Percentiles rank a stretch among this genome's conserved stretches.
These are phyloP conservation scores for Xylaria sp. DNA, from an alignment of 2,329 filamentous ascomycete genomes.

Conservation along the genomic window DNA sequence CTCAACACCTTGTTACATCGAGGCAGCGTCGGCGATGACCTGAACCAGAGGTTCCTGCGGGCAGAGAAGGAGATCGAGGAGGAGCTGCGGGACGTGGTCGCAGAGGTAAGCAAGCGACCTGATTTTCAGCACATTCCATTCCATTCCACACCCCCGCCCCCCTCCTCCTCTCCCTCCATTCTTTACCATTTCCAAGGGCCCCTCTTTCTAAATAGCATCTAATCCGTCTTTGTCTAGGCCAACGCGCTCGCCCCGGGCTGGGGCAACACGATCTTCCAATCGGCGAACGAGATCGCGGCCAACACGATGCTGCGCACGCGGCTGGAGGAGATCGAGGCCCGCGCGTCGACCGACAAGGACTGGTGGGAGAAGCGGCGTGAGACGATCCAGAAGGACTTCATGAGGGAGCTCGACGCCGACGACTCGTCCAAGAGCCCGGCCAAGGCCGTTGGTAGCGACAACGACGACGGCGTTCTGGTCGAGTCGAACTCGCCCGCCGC, in stretches of 20 bases:
- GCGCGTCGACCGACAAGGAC: constrained; percentile 73
- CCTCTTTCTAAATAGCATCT: not conserved
- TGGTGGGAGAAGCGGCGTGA: constrained; percentile 90
- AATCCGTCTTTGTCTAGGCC: constrained; percentile 58
- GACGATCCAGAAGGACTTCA: constrained; percentile 73
- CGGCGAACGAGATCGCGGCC: constrained; percentile 91
- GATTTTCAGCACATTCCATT: no score
- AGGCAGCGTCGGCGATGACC: constrained; percentile 91
- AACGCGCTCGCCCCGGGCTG: constrained; percentile 87
- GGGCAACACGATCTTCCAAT: constrained; percentile 96
- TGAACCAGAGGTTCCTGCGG: constrained; percentile 88
- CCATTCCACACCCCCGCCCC: no score
- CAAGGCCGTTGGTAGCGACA: constrained; percentile 59
- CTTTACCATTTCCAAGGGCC: not conserved
- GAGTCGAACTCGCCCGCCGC: constrained; percentile 53
- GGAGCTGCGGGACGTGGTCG: constrained; percentile 90
- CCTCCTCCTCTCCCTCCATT: no score
- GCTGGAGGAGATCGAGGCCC: constrained; percentile 74
- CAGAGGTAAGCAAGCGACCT: constrained; percentile 65
- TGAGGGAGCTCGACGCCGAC: constrained; percentile 82
- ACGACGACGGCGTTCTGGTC: constrained; percentile 79
- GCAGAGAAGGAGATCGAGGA: constrained; percentile 98
- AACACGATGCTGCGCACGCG: constrained; percentile 77
- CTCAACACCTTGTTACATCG: constrained; percentile 81
- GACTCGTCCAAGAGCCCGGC: constrained; percentile 44